Evolutionary conservation across 2,329 filamentous ascomycete species (phyloP).

Genomic region (Huntiella bhutanensis): DNA sequence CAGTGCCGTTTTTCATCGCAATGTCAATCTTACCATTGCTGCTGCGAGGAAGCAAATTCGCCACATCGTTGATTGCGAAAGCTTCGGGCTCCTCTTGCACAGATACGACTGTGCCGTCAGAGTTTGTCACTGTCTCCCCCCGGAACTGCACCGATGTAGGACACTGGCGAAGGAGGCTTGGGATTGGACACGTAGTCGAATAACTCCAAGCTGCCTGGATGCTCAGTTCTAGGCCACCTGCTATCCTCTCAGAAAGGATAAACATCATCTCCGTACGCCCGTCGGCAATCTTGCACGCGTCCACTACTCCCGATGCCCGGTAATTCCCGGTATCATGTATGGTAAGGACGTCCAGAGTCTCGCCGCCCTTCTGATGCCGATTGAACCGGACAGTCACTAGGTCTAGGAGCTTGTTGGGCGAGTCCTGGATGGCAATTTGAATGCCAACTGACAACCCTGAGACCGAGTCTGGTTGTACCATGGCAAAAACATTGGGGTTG

Average conservation of each 20-base stretch:
- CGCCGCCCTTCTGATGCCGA: slow-evolving; percentile 2
- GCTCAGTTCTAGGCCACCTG: slow-evolving; percentile 47
- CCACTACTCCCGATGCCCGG: slow-evolving; percentile 47
- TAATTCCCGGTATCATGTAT: slow-evolving; percentile 27
- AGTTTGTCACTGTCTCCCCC: no score
- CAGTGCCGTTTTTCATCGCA: slow-evolving; percentile 38
- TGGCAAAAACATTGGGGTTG: slow-evolving; percentile 40
- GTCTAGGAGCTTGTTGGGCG: slow-evolving; percentile 41
- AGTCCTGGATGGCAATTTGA: slow-evolving; percentile 51
- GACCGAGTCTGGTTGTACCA: slow-evolving; percentile 38
- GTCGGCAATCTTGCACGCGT: slow-evolving; percentile 54
- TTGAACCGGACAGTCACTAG: slow-evolving; percentile 6
- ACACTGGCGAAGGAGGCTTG: slow-evolving; percentile 40
- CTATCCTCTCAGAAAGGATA: slow-evolving; percentile 45
- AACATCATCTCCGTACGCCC: slow-evolving; percentile 49
- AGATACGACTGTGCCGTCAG: no score
- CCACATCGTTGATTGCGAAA: slow-evolving; percentile 12
- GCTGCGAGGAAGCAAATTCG: slow-evolving; percentile 39
- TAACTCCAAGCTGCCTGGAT: slow-evolving; percentile 60
- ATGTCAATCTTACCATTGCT: slow-evolving; percentile 45
- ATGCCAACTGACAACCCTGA: slow-evolving; percentile 36
- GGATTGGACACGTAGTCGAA: slow-evolving; percentile 46
- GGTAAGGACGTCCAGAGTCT: slow-evolving; percentile 5
- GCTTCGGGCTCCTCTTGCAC: background rate
- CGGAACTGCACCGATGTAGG: slow-evolving; percentile 37